Evolutionary conservation across 441 rosid genomes (phyloP), one percentile per base, ranked within the genome.

Genomic region (Erodium chrysanthum): DNA sequence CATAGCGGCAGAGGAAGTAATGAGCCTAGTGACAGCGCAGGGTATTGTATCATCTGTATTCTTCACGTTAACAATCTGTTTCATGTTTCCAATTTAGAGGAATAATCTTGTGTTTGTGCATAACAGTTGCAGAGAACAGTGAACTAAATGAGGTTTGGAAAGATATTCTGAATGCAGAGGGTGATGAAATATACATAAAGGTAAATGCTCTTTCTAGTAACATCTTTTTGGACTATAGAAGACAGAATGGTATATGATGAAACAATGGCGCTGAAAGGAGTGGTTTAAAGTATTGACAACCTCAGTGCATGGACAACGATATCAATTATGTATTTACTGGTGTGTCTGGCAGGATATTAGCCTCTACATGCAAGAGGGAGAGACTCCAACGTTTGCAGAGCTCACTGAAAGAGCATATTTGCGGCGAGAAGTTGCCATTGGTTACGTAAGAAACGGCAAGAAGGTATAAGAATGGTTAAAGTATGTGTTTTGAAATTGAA

Each of bases 1-100:
- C 44, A 87, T 94, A 72, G 97, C 97, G 3, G 89, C 94, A 2
- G 96, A 94, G 84, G 96, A 94, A 89, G 81, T 94, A 20, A 94
- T 88, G 97, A 88, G 96, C 78, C 97, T 94, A 54, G 97, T 94
- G 68, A 94, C 94, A 65, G 97, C 98, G 73, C 98, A 94, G 86
- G 98, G 97, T 93, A 7, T 21, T 74, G 70, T 35, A 69, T 54
- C 66, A 66, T 18, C 40, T 52, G 23, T 40, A 48, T 61, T 63
- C 63, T 64, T 20, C 46, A 66, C 48, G 61, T 62, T 64, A 10
- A 40, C 42, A 10, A 37, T 37, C 11, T 37, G 42, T 37, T 37
- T 37, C 42, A 4, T 0, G 27, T 2, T 21, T 61, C 46, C 48
- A 68, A 25, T 31, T 62, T 56, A 73, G 20, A 58, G 54, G 63